A percentile compares a stretch with the other conserved stretches of the same genome.
Evolutionary conservation across 768 basidiomycete species (phyloP).

Genomic region (Termitomyces sp.): DNA sequence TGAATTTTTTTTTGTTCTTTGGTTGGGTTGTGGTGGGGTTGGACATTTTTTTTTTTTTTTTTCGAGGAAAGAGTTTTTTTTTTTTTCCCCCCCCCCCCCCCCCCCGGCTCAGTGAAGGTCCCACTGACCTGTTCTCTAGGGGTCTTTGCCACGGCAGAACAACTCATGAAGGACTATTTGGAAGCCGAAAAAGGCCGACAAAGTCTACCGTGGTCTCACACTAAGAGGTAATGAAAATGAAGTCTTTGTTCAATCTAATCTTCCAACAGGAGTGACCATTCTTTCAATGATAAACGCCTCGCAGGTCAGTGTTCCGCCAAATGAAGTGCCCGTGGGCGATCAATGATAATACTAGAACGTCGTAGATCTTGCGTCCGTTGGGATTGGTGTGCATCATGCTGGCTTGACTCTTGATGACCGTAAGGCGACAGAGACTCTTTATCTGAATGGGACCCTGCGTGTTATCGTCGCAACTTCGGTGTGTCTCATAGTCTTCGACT

Average conservation of each 20-base stretch:
- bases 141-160: constrained; percentile 65
- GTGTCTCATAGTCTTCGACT: constrained; percentile 16
- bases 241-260: neutral
- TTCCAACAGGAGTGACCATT: constrained; percentile 41
- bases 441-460: constrained; percentile 53
- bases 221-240: constrained; percentile 36
- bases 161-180: constrained; percentile 67
- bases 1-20: too few relatives aligned
- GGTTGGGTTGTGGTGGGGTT: too few relatives aligned
- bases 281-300: constrained; percentile 66
- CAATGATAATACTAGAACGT: neutral
- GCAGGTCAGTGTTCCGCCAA: constrained; percentile 35
- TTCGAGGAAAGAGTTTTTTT: too few relatives aligned
- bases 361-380: constrained; percentile 58
- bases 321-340: neutral
- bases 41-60: too few relatives aligned
- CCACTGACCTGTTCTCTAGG: constrained; percentile 27
- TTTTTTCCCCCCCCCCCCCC: too few relatives aligned
- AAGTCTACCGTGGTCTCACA: constrained; percentile 64
- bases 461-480: constrained; percentile 84
- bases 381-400: constrained; percentile 91
- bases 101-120: neutral
- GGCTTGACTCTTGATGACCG: constrained; percentile 76
- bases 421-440: constrained; percentile 67
- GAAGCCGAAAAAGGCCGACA: constrained; percentile 44